Base-by-base conservation (phyloP, 345 rosid species). In the Passiflora organensis region DNA sequence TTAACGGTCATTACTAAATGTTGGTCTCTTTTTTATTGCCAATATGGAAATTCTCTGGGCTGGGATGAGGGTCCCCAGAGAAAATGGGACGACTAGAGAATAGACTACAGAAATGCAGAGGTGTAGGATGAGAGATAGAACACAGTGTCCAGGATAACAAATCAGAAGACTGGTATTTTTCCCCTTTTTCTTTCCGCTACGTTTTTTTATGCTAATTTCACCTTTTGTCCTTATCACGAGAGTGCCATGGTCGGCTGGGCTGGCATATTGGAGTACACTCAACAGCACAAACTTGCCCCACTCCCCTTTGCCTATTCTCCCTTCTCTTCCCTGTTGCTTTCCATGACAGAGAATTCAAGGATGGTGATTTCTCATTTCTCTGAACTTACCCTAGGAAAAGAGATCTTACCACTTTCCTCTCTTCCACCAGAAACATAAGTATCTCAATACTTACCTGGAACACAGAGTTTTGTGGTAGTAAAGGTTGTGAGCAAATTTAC, bases 171-270 rank as follows among this genome's bases (percentile, higher is more conserved):
- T 28, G 8, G 34, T 8, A 28, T 28, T 28, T 8, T 28, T 28
- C 34, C 10, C 14, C 18, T 39, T 41, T 45, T 18, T 63, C 44
- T n/a, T 8, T 13, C 4, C 18, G 4, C 13, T 8, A 19, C 15
- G 47, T 18, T 47, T 28, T 36, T 48, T 48, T 2, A 0, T 0
- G 13, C 19, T 6, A 28, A 28, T 28, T 28, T 28, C 34, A 28
- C 34, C 34, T 28, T 28, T 60, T 49, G 78, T 81, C 86, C 63
- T 69, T 76, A 72, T 83, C 91, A 80, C 67, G 79, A 72, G 79
- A 71, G 60, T 78, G 81, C 77, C 87, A 70, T 78, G 77, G 79
- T 75, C 75, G 56, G 78, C 62, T 61, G 76, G 76, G 85, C 77
- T 73, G 85, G 69, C 69, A 73, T n/a, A 72, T 67, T 65, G 62